Evolutionary conservation across 495 filamentous ascomycete genomes (phyloP).

Genomic region (Penicillium alfredii): DNA sequence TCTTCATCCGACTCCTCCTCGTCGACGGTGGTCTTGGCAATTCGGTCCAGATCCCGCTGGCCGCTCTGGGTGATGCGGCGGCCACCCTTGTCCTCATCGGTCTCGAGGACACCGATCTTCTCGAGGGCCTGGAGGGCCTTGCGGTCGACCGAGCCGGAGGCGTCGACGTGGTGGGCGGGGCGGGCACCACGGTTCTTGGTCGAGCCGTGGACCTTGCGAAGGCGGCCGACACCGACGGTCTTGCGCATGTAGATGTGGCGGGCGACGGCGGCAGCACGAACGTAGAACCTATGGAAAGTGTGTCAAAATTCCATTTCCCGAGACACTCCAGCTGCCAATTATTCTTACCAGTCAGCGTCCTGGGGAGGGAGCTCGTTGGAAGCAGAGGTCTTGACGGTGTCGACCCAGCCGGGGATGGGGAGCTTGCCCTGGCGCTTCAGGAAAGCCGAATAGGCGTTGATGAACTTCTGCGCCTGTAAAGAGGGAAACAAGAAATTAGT

Average conservation of each 20-base stretch:
- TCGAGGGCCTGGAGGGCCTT: constrained; percentile 93
- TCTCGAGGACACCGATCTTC: constrained; percentile 97
- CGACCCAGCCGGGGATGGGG: constrained; percentile 96
- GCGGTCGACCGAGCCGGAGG: constrained; percentile 88
- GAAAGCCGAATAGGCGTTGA: constrained; percentile 89
- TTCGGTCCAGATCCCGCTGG: constrained; percentile 98
- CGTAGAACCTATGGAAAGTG: constrained; percentile 73
- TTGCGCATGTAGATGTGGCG: constrained; percentile 99
- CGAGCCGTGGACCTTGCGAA: constrained; percentile 87
- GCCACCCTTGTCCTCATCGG: constrained; percentile 95
- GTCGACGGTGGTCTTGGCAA: constrained; percentile 49
- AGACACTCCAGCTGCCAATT: background rate
- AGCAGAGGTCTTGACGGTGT: constrained; percentile 95
- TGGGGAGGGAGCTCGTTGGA: constrained; percentile 96
- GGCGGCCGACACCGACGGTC: constrained; percentile 92
- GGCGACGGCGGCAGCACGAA: constrained; percentile 90
- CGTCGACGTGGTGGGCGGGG: constrained; percentile 92
- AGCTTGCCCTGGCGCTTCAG: constrained; percentile 99
- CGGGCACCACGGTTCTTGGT: constrained; percentile 94
- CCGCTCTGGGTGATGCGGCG: constrained; percentile 93
- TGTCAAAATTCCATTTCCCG: constrained; percentile 1
- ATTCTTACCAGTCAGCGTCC: constrained; percentile 78
- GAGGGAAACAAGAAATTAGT: no score
- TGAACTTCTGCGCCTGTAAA: constrained; percentile 85
- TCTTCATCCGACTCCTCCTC: constrained; percentile 49